Evolutionary conservation across 768 basidiomycete species (phyloP).

Genomic region (Mycena leptocephala): DNA sequence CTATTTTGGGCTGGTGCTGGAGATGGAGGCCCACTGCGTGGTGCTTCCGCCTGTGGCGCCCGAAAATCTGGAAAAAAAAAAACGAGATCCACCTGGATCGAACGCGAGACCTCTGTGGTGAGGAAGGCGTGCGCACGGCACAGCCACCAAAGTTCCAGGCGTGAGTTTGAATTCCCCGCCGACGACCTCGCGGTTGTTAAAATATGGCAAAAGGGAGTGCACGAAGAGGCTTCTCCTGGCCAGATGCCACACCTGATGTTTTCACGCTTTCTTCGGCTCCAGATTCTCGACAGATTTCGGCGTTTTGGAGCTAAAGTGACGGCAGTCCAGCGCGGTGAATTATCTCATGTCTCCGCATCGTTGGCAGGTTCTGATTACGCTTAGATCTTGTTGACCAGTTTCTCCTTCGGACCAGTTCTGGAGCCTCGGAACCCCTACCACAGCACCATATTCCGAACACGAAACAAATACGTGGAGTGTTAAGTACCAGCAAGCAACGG

Average conservation of each 20-base stretch:
- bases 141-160: too few relatives aligned
- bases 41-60: too few relatives aligned
- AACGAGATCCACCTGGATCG: too few relatives aligned
- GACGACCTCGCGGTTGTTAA: neutral
- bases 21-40: too few relatives aligned
- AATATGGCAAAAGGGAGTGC: conserved; percentile 12
- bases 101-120: too few relatives aligned
- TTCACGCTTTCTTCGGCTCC: neutral
- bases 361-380: neutral
- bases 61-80: too few relatives aligned
- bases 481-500: neutral
- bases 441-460: neutral
- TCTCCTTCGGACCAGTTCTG: neutral
- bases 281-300: neutral
- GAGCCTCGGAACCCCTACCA: neutral
- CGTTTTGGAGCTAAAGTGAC: conserved; percentile 3
- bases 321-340: neutral
- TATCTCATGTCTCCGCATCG: neutral
- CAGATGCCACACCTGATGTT: neutral
- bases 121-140: too few relatives aligned
- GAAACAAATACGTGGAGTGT: neutral
- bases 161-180: conserved; percentile 14
- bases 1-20: too few relatives aligned
- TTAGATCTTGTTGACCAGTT: neutral
- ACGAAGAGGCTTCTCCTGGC: neutral